Evolutionary conservation across 176 grass and related monocot species (phyloP).

Genomic region (Lolium rigidum): DNA sequence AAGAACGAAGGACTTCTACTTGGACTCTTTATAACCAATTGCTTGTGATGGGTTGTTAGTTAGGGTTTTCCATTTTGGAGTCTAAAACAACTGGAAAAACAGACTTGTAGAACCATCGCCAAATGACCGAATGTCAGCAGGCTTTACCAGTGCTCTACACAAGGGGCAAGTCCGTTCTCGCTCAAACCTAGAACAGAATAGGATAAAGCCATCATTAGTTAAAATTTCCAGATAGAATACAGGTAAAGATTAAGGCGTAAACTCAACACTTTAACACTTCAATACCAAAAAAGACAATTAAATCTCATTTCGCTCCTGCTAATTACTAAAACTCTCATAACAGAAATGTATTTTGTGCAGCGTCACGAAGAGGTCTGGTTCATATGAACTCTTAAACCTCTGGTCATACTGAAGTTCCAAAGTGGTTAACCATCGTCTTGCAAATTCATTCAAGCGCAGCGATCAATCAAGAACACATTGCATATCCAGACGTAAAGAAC

Average conservation of each 20-base stretch:
- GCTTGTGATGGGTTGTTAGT: slow-evolving; percentile 46
- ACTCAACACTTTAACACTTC: slow-evolving; percentile 2
- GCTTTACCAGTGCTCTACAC: slow-evolving; percentile 88
- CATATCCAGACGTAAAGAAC: slow-evolving; percentile 13
- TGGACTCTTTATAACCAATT: slow-evolving; percentile 29
- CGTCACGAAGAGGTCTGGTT: slow-evolving; percentile 8
- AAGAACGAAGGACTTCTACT: slow-evolving; percentile 24
- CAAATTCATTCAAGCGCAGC: not conserved
- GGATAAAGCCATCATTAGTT: slow-evolving; percentile 12
- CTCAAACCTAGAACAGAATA: slow-evolving; percentile 74
- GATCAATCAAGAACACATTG: not conserved
- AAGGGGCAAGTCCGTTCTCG: slow-evolving; percentile 87
- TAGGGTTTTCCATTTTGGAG: slow-evolving; percentile 35
- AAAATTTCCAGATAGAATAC: slow-evolving; percentile 10
- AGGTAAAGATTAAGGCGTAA: slow-evolving; percentile 17
- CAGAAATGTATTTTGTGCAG: slow-evolving; percentile 2
- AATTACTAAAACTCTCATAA: not conserved
- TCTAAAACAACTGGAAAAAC: slow-evolving; percentile 92
- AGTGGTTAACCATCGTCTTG: slow-evolving; percentile 18
- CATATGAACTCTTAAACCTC: slow-evolving; percentile 7
- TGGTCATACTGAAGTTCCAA: slow-evolving; percentile 11
- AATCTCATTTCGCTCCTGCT: not conserved
- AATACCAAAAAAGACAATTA: slow-evolving; percentile 10
- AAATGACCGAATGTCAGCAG: slow-evolving; percentile 91
- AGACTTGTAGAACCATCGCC: slow-evolving; percentile 91